Evolutionary conservation across 306 rosid species (phyloP), one percentile per base, ranked within the genome.

Genomic region (Vigna hirtella): DNA sequence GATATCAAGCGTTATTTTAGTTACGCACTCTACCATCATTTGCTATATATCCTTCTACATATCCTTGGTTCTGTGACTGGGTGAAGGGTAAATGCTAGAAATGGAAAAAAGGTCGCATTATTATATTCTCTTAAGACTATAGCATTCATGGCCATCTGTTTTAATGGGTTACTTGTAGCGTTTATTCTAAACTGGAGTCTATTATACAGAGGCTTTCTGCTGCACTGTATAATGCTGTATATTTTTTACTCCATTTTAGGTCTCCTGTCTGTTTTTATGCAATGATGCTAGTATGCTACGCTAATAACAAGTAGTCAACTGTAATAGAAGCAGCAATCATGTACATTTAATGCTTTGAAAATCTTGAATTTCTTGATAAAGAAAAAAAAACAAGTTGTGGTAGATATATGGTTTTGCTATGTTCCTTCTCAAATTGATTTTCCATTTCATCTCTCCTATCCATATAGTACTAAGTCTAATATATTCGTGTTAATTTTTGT

Each of bases 391-490:
- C 52, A 52, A 66, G 61, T 12, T 65, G 65, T 66, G 77, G 52
- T 63, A 66, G 65, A 52, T 40, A 40, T 8, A 30, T 66, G 77
- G 62, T 43, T 58, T 22, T 32, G 72, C 49, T 59, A 66, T 56
- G 57, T 43, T 38, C 65, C 63, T 32, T 72, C 30, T 52, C 42
- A 7, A 51, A 48, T 66, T 81, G 9, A 67, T 77, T 77, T 73
- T 67, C 66, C 43, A 52, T 56, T 49, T n/a, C n/a, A n/a, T n/a
- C n/a, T n/a, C n/a, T n/a, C n/a, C n/a, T n/a, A n/a, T 42, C 64
- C 49, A 28, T 65, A 42, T n/a, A 64, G 22, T 75, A 45, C 55
- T n/a, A 36, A 22, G 14, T 62, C 16, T 73, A 47, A 49, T 51
- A 26, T 64, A 34, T 53, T 20, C 18, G 49, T 73, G 34, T 18